These are phyloP conservation scores for Salix dunnii DNA, from an alignment of 345 rosid genomes.

Conservation along the genomic window DNA sequence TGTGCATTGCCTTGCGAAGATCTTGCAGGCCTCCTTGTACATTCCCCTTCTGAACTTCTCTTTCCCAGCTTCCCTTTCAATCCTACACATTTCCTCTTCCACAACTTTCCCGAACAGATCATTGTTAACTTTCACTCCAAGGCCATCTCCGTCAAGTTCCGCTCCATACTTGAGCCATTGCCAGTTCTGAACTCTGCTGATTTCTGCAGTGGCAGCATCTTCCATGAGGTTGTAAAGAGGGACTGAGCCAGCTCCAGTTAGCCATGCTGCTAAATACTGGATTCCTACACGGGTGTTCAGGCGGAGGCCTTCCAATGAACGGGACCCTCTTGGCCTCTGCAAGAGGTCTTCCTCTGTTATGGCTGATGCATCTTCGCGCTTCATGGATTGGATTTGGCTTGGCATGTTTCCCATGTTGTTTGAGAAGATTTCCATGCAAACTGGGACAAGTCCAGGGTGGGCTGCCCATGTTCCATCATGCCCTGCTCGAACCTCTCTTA, in stretches of 20 bases:
- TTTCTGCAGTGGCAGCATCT: conserved; percentile 95
- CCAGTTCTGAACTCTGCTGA: conserved; percentile 93
- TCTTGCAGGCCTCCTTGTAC: conserved; percentile 75
- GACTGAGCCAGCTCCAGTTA: conserved; percentile 82
- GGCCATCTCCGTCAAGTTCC: conserved; percentile 73
- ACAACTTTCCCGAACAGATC: conserved; percentile 77
- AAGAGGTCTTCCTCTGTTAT: conserved; percentile 77
- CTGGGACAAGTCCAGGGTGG: conserved; percentile 83
- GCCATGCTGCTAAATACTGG: conserved; percentile 88
- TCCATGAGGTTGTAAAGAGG: conserved; percentile 95
- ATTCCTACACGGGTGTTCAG: conserved; percentile 88
- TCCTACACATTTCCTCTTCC: conserved; percentile 83
- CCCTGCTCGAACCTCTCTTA: conserved; percentile 80
- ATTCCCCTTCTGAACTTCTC: conserved; percentile 66
- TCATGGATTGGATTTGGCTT: conserved; percentile 59
- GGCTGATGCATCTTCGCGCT: conserved; percentile 57
- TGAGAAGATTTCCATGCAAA: conserved; percentile 64
- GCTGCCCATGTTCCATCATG: conserved; percentile 99
- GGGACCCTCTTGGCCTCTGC: conserved; percentile 76
- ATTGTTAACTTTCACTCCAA: conserved; percentile 58
- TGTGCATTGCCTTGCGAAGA: conserved; percentile 69
- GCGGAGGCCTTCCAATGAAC: conserved; percentile 77
- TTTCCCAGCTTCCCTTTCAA: conserved; percentile 80
- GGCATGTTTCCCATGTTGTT: conserved; percentile 60
- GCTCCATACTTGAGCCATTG: conserved; percentile 84